phyloP scores from a whole-genome alignment of 805 yeast species.

The Hanseniaspora meyeri region DNA sequence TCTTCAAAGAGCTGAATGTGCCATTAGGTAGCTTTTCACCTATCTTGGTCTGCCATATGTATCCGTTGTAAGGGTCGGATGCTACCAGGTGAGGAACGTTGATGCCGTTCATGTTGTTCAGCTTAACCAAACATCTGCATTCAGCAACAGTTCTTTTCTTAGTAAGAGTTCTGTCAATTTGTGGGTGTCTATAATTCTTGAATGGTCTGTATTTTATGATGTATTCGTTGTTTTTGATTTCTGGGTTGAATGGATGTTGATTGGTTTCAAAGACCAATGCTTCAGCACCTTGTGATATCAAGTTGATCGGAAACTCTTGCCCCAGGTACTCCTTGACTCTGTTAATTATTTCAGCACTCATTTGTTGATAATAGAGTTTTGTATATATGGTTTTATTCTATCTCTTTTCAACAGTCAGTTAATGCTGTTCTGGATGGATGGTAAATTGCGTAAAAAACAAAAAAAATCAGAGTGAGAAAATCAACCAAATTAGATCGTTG shows the following conservation, averaged over 20 bases:
- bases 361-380: neutral
- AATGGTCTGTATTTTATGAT: constrained; percentile 79
- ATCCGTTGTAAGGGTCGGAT: constrained; percentile 64
- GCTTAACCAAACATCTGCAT: constrained; percentile 57
- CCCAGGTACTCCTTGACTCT: constrained; percentile 33
- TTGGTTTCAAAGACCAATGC: constrained; percentile 59
- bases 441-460: no score
- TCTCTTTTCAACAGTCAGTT: no score
- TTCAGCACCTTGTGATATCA: constrained; percentile 83
- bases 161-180: constrained; percentile 62
- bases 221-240: constrained; percentile 27
- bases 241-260: constrained; percentile 54
- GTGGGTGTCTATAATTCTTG: constrained; percentile 81
- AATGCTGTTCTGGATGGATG: no score
- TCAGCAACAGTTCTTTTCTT: constrained; percentile 76
- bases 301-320: constrained; percentile 38
- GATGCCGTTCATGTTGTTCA: constrained; percentile 37
- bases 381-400: neutral
- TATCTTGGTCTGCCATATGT: constrained; percentile 77
- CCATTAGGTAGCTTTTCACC: constrained; percentile 47
- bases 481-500: no score
- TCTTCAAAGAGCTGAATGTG: constrained; percentile 50
- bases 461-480: no score
- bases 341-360: constrained; percentile 32
- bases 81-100: constrained; percentile 62